Percentiles rank a stretch among this genome's conserved stretches.
Evolutionary conservation across 768 basidiomycete genomes (phyloP).

Genomic region (Cystobasidium tubakii): DNA sequence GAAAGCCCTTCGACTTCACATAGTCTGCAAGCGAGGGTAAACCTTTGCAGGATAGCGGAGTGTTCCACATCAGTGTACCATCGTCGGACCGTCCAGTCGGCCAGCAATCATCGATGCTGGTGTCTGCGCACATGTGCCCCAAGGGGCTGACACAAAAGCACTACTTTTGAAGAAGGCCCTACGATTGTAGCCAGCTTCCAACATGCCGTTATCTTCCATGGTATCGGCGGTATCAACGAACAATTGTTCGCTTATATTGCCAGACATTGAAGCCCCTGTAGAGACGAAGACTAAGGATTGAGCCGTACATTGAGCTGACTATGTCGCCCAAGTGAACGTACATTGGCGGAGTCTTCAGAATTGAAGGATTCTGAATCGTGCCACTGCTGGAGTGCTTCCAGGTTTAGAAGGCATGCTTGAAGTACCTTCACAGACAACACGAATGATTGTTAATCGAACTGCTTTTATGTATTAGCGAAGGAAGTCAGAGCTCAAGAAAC

Average conservation of each 20-base stretch:
- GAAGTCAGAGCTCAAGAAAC: background rate
- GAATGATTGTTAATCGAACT: background rate
- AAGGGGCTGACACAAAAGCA: too few relatives aligned
- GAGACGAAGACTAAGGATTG: background rate
- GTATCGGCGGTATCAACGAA: conserved; percentile 31
- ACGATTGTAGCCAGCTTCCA: conserved; percentile 24
- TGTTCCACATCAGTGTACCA: conserved; percentile 22
- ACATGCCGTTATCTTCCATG: conserved; percentile 26
- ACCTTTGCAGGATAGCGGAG: conserved; percentile 19
- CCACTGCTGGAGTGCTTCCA: background rate
- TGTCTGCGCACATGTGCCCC: too few relatives aligned
- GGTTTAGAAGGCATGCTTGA: background rate
- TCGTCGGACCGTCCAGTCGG: conserved; percentile 1
- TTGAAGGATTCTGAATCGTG: conserved; percentile 6
- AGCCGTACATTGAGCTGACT: too few relatives aligned
- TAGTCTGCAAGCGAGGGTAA: conserved; percentile 24
- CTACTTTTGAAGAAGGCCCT: background rate
- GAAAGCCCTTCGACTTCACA: conserved; percentile 19
- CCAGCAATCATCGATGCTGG: conserved; percentile 31
- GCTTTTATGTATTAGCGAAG: too few relatives aligned
- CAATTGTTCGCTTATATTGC: conserved; percentile 29
- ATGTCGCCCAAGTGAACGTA: background rate
- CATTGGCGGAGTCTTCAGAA: conserved; percentile 24
- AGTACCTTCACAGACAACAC: background rate
- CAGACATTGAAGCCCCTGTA: conserved; percentile 31